Evolutionary conservation across 2,329 filamentous ascomycete species (phyloP).

Genomic region (Orbilia oligospora): DNA sequence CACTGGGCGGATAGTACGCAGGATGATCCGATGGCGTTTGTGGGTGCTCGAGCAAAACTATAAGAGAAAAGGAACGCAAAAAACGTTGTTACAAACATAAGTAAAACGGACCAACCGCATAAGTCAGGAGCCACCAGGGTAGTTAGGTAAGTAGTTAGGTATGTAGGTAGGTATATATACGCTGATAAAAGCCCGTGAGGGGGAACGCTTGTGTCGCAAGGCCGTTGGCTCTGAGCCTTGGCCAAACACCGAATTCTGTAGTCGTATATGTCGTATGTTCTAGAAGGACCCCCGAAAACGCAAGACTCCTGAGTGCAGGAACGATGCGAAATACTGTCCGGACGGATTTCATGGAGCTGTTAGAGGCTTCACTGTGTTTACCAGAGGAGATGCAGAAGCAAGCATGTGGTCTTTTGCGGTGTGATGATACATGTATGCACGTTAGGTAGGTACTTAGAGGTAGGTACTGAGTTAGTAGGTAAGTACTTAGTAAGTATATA

Average conservation of each 20-base stretch:
- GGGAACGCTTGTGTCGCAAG: slow-evolving; percentile 60
- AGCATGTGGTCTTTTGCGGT: too few relatives aligned
- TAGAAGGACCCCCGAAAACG: neutral
- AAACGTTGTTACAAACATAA: neutral
- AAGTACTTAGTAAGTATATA: neutral
- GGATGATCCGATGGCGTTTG: slow-evolving; percentile 61
- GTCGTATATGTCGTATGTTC: neutral
- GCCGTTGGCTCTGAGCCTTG: neutral
- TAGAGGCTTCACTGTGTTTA: neutral
- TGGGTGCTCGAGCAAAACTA: slow-evolving; percentile 61
- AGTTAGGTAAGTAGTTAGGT: neutral
- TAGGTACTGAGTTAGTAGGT: neutral
- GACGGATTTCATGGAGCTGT: slow-evolving; percentile 4
- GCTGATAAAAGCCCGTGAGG: slow-evolving; percentile 62
- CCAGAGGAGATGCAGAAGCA: neutral
- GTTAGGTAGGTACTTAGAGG: too few relatives aligned
- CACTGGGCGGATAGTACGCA: slow-evolving; percentile 54
- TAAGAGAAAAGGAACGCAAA: slow-evolving; percentile 10
- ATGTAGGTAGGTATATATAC: slow-evolving; percentile 39
- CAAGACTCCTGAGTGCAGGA: slow-evolving; percentile 16
- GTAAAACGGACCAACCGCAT: slow-evolving; percentile 16
- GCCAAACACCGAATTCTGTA: neutral
- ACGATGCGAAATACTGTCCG: neutral
- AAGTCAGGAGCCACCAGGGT: neutral
- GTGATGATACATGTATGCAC: too few relatives aligned